Evolutionary conservation across 345 rosid species (phyloP).

Genomic region (Eucalyptus cloeziana): DNA sequence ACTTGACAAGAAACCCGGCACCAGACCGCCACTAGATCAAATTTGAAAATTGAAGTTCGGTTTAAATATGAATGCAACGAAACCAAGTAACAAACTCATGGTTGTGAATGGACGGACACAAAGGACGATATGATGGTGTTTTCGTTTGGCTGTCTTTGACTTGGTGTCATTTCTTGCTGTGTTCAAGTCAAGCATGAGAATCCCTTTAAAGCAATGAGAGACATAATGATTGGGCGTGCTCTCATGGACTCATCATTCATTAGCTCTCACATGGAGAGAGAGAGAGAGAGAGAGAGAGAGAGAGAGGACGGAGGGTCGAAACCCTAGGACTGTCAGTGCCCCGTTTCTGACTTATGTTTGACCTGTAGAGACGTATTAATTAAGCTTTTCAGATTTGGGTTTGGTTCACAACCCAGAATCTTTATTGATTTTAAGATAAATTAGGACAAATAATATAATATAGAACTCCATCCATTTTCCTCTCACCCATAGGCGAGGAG

Average conservation of each 20-base stretch:
- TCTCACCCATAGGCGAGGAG: neutral
- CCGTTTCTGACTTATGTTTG: neutral
- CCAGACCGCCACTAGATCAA: neutral
- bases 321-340: neutral
- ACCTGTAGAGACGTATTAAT: neutral
- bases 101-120: neutral
- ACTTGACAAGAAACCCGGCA: neutral
- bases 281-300: neutral
- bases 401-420: neutral
- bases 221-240: constrained; percentile 14
- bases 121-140: neutral
- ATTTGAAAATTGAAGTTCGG: neutral
- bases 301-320: neutral
- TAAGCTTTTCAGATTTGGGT: neutral
- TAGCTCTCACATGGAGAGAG: neutral
- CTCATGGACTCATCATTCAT: neutral
- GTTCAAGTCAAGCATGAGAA: neutral
- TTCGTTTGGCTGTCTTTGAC: neutral
- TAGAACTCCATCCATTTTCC: neutral
- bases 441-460: neutral
- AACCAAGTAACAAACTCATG: neutral
- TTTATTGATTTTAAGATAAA: neutral
- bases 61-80: neutral
- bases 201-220: neutral
- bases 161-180: neutral